Base-by-base conservation (phyloP, 208 protist genomes). In the Trypanosoma boissoni region DNA sequence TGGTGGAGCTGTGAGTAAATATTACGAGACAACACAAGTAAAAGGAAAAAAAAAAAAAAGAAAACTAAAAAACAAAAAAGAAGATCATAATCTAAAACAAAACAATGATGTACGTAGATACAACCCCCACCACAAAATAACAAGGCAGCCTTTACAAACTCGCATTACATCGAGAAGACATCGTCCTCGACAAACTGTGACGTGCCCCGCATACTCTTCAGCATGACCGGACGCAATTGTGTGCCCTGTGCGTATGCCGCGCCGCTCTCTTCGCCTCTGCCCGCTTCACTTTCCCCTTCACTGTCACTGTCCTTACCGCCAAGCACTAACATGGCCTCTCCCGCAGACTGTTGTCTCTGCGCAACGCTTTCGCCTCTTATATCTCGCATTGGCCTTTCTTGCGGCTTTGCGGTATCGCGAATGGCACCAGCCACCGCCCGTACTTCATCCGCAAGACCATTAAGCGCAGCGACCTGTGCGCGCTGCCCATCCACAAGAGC, bases 91-190 rank as follows among this genome's bases (percentile, higher is more conserved):
- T 44, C 45, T 14, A 44, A 59, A 59, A 12, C 16, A 58, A 59
- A 21, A 23, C 7, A 18, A 28, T 18, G n/a, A 29, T 36, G 31
- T 21, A 23, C 32, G 31, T 42, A 43, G 14, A 44, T 16, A 39
- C 34, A 39, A 39, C 34, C 12, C 34, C 34, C 34, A 39, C 34
- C 34, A 6, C 34, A 39, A 39, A n/a, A n/a, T n/a, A n/a, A n/a
- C n/a, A n/a, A n/a, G n/a, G n/a, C n/a, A 39, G 8, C 34, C 34
- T 16, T 39, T 39, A 39, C 34, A 39, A 39, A 39, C 6, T 39
- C 20, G n/a, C 18, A 48, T 59, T 27, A 75, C 50, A 75, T 65
- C 18, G 59, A 68, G 41, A 69, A 76, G 32, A 71, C 39, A 44
- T 68, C 64, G 39, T 65, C 64, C 24, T 67, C 70, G 12, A 57